These are phyloP conservation scores for Carex cristatella DNA, from an alignment of 176 grass and related monocot species.

Conservation along the genomic window DNA sequence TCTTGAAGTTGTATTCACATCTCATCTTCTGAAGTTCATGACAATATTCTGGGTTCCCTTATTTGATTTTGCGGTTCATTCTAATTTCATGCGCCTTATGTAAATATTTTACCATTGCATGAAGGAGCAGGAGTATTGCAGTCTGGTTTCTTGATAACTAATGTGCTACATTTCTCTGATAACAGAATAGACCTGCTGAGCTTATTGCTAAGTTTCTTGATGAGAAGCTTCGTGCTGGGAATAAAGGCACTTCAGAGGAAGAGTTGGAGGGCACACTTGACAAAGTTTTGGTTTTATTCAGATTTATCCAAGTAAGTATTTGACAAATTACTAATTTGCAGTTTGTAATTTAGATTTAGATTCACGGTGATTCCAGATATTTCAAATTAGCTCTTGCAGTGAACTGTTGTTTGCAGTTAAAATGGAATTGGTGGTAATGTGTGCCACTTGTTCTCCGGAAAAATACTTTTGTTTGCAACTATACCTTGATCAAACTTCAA, in stretches of 20 bases:
- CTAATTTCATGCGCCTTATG: background rate
- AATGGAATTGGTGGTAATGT: background rate
- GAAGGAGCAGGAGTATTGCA: background rate
- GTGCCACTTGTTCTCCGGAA: background rate
- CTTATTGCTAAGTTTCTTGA: conserved; percentile 99
- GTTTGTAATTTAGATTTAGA: background rate
- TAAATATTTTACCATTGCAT: conserved; percentile 4
- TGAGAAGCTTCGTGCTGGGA: conserved; percentile 98
- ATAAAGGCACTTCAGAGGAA: conserved; percentile 99
- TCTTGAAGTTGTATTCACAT: background rate
- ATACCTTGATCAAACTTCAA: conserved; percentile 5
- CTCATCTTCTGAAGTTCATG: background rate
- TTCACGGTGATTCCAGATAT: background rate
- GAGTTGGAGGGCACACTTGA: conserved; percentile 96
- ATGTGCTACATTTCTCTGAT: conserved; percentile 14
- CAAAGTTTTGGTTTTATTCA: conserved; percentile 96
- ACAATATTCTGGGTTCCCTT: background rate
- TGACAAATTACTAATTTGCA: background rate
- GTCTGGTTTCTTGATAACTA: conserved; percentile 3
- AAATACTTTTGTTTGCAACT: background rate
- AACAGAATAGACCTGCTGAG: conserved; percentile 96
- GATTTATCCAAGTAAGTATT: conserved; percentile 94
- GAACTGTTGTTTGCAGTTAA: background rate
- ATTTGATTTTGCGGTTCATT: background rate
- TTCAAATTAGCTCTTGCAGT: background rate